Percentiles rank a stretch among this genome's conserved stretches.
These are phyloP conservation scores for Solanum piurae DNA, from an alignment of 257 asterid species.

Conservation along the genomic window DNA sequence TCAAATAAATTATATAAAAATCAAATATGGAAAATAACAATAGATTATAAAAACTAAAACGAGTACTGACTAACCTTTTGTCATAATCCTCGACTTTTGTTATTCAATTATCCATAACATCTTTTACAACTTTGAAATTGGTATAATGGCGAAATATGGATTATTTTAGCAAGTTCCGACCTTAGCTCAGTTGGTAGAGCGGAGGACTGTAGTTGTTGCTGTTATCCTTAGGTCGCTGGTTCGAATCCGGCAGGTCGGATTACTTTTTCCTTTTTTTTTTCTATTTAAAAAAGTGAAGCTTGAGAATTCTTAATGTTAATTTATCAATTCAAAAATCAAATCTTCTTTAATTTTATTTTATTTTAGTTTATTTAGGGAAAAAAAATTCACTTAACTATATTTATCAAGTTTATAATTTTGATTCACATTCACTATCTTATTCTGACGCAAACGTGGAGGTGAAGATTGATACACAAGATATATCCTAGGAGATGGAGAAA, in stretches of 20 bases:
- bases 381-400: not conserved
- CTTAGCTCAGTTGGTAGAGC: not conserved
- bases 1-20: fast-evolving
- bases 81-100: not conserved
- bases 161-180: not conserved
- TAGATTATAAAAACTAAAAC: not conserved
- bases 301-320: no score
- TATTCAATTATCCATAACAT: not conserved
- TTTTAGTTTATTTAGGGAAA: fast-evolving
- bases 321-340: not conserved
- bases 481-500: not conserved
- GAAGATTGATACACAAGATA: not conserved
- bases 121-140: no score
- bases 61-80: not conserved
- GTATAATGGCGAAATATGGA: not conserved
- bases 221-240: slow-evolving; percentile 36
- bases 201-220: not conserved
- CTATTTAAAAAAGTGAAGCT: no score
- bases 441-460: not conserved
- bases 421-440: not conserved
- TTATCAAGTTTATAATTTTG: not conserved
- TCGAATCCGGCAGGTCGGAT: slow-evolving; percentile 38
- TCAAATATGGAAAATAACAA: not conserved
- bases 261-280: not conserved
- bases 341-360: not conserved